Evolutionary conservation across 192 early-diverging fungal species (phyloP), one percentile per base, ranked within the genome.

Genomic region (Podila epicladia): DNA sequence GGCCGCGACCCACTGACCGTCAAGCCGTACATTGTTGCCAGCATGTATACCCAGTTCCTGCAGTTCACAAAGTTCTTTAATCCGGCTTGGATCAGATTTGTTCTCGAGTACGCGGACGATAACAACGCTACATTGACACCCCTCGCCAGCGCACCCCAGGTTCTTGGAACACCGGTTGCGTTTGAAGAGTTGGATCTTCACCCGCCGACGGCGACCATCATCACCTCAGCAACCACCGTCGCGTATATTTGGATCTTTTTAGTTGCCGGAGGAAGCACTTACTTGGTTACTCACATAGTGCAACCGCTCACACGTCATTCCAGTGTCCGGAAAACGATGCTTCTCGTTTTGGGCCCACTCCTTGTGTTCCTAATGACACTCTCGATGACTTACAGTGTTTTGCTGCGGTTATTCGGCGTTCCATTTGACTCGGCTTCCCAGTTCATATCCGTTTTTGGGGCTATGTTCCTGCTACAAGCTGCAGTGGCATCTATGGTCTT

Each of bases 191-290:
- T 72, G 51, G 76, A 79, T n/a, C 17, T 79, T 1, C 76, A 79
- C 32, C 76, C 65, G 20, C 69, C 65, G 9, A 64, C 70, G 20
- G 69, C 70, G 19, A 48, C 53, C 15, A 79, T 79, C 58, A 68
- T 79, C 9, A 68, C 70, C 26, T 79, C 76, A 0, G 76, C 76
- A 9, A 79, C 76, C 8, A 71, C 76, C 0, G 76, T 79, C 8
- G 76, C 76, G 0, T 79, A 79, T 29, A 79, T 79, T 45, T 72
- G 76, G 76, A 72, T 79, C 31, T 79, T 79, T 32, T 38, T 79
- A 12, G 51, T 79, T 4, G 70, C 76, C 3, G 76, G 70, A 9
- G 76, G 65, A 48, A 79, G 76, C 33, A 79, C 76, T 0, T 79
- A 79, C 28, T 12, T 79, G 24, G 76, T 79, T 20, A 69, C 76